Evolutionary conservation across 345 rosid genomes (phyloP), one percentile per base, ranked within the genome.

Genomic region (Moricandia moricandioides): DNA sequence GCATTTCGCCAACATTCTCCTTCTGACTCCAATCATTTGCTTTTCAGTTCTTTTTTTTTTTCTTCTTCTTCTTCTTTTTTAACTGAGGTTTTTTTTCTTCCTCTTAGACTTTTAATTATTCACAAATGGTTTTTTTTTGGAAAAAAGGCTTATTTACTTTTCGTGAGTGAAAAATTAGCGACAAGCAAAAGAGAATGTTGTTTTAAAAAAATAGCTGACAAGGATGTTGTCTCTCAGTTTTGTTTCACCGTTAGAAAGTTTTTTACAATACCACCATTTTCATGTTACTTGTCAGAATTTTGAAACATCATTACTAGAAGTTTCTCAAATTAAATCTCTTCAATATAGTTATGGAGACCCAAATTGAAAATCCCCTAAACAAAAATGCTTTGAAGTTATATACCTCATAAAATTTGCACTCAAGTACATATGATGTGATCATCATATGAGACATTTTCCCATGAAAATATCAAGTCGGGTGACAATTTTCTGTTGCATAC

Each of bases 1-100:
- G n/a, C 35, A 69, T 18, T 6, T 62, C 31, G 54, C 79, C 70
- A 62, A 76, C 79, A 76, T 76, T 76, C 75, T 70, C 39, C 27
- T 62, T 76, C 59, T 62, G 57, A 69, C 65, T 76, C 79, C 65
- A 63, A 76, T 68, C 17, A 74, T 74, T 45, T 73, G 39, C 40
- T 63, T 40, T 61, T 49, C 49, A 30, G 7, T 54, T 54, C 59
- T 52, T 52, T 47, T 47, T 11, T n/a, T 11, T 47, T 18, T n/a
- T 47, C 18, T n/a, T 11, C 45, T 11, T 47, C 52, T n/a, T 47
- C 18, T n/a, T 43, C 45, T 43, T 29, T 29, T 29, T 1, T 29
- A 29, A 29, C 31, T 29, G 31, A 29, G 31, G 3, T 29, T 29
- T 29, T 29, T 29, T 29, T 67, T 31, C 10, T 47, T 47, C 49